Evolutionary conservation across 148 eudicot genomes (phyloP), one percentile per base, ranked within the genome.

Genomic region (Diospyros lotus): DNA sequence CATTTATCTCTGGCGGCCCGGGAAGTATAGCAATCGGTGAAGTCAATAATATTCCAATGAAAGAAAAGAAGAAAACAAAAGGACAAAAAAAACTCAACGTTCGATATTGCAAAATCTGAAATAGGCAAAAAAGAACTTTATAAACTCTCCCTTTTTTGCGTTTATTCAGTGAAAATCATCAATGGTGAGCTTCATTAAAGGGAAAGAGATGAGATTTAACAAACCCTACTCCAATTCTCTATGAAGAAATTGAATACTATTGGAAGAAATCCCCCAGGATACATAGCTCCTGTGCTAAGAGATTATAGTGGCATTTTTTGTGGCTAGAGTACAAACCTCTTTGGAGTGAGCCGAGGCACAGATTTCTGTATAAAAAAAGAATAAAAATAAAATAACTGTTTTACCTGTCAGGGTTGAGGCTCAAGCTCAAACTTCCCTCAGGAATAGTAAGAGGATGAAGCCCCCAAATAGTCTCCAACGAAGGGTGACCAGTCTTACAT

Each of bases 361-460:
- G 28, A 28, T 28, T 28, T 28, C 28, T 28, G 28, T 28, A 28
- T 28, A 28, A 28, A 28, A 28, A 28, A 28, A 28, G 28, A 28
- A 28, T 28, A 28, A 28, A 14, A 14, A 66, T n/a, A 39, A 6
- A 11, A 2, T 1, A 67, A 53, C 1, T 58, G 18, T 38, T 67
- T 68, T 83, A 94, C 98, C 98, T 88, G 48, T 90, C 82, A 69
- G 86, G 83, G 53, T 76, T 59, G 59, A 94, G 94, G 74, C 90
- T 87, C 72, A 92, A 79, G 64, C 83, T 84, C 86, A 90, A 85
- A 72, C 81, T 82, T 44, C 82, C 81, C 58, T 83, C 75, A 14
- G 97, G 94, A 76, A 92, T 75, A 15, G 89, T 92, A 73, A 94
- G 66, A 69, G 92, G 86, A 77, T 94, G 90, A 58, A 92, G 87